phyloP scores from a whole-genome alignment of 2,329 filamentous ascomycete genomes.

The Dothideomycetidae sp. region DNA sequence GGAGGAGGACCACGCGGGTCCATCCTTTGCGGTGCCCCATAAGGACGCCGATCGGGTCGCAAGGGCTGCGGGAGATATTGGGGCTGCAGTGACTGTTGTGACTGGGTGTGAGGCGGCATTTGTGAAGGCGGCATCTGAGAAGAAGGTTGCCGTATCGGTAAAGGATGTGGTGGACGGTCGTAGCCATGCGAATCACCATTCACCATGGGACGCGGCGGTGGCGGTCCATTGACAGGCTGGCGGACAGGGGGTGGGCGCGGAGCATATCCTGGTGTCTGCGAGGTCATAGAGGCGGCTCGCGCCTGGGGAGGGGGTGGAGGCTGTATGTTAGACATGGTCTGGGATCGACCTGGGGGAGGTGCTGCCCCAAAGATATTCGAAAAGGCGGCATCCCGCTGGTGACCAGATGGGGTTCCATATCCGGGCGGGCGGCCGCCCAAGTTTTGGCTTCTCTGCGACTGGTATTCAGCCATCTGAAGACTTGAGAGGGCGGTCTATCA shows the following conservation, averaged over 20 bases:
- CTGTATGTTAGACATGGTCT: constrained; percentile 60
- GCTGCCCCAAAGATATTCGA: constrained; percentile 87
- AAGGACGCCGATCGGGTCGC: constrained; percentile 52
- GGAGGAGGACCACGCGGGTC: constrained; percentile 42
- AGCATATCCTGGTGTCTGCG: constrained; percentile 38
- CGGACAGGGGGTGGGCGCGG: constrained; percentile 51
- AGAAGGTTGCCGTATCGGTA: constrained; percentile 21
- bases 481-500: too few relatives aligned
- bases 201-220: constrained; percentile 17
- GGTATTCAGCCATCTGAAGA: constrained; percentile 53
- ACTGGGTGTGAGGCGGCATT: constrained; percentile 21
- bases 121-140: constrained; percentile 29
- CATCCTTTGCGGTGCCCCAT: constrained; percentile 57
- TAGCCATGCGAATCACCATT: constrained; percentile 26
- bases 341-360: constrained; percentile 75
- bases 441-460: constrained; percentile 46
- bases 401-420: constrained; percentile 39
- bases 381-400: constrained; percentile 85
- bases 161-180: constrained; percentile 11
- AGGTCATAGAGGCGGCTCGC: constrained; percentile 55
- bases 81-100: constrained; percentile 22
- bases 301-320: constrained; percentile 49
- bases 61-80: constrained; percentile 47
- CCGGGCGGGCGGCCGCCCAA: constrained; percentile 35
- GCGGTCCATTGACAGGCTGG: constrained; percentile 28